Conservation (phyloP, 345 rosid species). For the Euphorbia pulcherrima region DNA sequence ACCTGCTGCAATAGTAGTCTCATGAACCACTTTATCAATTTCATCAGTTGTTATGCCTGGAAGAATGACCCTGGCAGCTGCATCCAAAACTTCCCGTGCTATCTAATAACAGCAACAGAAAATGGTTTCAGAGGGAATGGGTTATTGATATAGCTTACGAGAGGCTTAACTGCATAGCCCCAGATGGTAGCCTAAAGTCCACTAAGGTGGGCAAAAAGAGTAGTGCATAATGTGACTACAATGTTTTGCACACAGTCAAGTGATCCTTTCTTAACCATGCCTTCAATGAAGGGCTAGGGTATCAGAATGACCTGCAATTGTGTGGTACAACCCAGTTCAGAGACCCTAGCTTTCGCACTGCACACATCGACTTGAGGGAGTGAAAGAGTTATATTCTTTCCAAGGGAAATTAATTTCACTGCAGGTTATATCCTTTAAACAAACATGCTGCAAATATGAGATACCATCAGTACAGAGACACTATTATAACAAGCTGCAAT, state of each 20-base stretch:
- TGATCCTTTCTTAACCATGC: background rate
- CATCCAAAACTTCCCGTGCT: constrained; percentile 89
- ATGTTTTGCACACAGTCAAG: background rate
- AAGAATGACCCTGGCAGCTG: constrained; percentile 65
- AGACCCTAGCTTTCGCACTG: background rate
- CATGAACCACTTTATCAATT: constrained; percentile 89
- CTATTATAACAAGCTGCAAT: background rate
- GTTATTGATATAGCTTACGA: background rate
- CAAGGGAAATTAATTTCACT: background rate
- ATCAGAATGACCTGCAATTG: background rate
- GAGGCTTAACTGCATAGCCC: background rate
- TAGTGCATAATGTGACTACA: background rate
- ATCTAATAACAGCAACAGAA: constrained; percentile 37
- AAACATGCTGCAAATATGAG: background rate
- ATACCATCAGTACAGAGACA: background rate
- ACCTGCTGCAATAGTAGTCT: constrained; percentile 86
- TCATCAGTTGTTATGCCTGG: constrained; percentile 96
- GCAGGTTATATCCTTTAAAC: background rate
- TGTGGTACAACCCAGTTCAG: background rate
- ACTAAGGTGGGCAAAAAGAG: background rate
- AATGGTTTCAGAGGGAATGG: background rate
- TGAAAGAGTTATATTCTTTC: background rate
- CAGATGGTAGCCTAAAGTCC: background rate
- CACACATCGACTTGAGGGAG: background rate
- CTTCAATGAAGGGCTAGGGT: background rate